These are phyloP conservation scores for Agastache rugosa DNA, from an alignment of 257 asterid genomes.

Conservation along the genomic window DNA sequence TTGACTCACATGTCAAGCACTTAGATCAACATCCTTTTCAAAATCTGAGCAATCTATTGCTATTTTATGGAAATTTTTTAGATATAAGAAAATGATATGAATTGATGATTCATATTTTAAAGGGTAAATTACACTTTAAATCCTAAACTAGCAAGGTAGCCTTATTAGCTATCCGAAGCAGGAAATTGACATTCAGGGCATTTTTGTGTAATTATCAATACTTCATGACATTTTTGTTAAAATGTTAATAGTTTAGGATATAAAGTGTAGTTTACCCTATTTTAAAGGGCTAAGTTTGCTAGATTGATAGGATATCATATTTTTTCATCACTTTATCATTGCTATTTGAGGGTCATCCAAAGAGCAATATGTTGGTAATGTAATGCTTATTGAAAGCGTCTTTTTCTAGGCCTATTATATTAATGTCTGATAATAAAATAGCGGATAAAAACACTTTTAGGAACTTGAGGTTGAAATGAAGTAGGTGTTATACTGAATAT, in stretches of 20 bases:
- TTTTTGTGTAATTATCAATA: no score
- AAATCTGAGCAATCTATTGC: not conserved
- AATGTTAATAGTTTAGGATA: no score
- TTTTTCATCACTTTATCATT: not conserved
- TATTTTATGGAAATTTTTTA: not conserved
- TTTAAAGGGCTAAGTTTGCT: not conserved
- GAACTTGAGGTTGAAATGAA: slow-evolving; percentile 3
- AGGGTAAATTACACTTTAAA: no score
- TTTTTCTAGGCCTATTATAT: not conserved
- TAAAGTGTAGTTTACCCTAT: not conserved
- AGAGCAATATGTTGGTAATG: not conserved
- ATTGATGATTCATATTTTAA: not conserved
- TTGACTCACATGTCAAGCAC: not conserved
- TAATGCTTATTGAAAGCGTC: not conserved
- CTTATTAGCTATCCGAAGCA: no score
- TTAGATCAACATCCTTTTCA: not conserved
- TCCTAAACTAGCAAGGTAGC: no score
- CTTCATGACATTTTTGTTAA: no score
- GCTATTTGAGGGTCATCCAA: not conserved
- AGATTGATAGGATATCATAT: not conserved
- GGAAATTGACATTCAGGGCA: no score
- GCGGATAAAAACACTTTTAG: not conserved
- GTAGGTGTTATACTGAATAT: not conserved
- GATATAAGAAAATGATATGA: not conserved
- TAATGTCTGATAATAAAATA: not conserved